Conservation (phyloP, 202 grass and related monocot species). For the Carex arenaria region DNA sequence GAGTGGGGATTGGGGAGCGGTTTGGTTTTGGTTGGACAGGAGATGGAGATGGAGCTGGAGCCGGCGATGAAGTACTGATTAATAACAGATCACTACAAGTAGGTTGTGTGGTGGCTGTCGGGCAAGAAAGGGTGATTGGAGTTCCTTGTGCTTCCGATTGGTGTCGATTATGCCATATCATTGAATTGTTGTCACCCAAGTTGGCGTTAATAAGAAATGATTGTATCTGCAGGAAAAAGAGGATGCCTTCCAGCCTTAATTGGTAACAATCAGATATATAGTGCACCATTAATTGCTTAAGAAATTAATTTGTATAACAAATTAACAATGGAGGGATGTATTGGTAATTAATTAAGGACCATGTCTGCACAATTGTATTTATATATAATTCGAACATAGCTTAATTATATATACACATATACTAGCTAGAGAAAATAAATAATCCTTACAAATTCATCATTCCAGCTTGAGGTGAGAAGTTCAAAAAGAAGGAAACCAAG, state of each 20-base stretch:
- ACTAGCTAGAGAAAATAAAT: background rate
- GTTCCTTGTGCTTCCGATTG: background rate
- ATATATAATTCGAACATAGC: background rate
- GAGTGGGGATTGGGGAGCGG: background rate
- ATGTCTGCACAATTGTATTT: background rate
- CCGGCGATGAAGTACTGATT: background rate
- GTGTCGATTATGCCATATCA: conserved; percentile 9
- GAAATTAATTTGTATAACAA: no score
- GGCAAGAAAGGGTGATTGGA: conserved; percentile 24
- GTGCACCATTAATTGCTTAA: background rate
- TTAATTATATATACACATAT: background rate
- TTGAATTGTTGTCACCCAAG: background rate
- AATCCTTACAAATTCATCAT: background rate
- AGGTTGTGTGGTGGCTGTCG: background rate
- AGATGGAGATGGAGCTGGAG: background rate
- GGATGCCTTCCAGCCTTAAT: background rate
- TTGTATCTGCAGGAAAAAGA: background rate
- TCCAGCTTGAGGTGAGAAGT: background rate
- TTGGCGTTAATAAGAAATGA: conserved; percentile 15
- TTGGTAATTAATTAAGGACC: no score
- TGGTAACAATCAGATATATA: background rate
- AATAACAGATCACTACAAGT: background rate
- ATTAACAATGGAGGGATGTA: no score
- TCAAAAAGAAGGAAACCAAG: conserved; percentile 2
- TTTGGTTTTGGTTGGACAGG: accelerated